Conservation (phyloP, 2,329 filamentous ascomycete genomes). For the Alternaria gansuensis region DNA sequence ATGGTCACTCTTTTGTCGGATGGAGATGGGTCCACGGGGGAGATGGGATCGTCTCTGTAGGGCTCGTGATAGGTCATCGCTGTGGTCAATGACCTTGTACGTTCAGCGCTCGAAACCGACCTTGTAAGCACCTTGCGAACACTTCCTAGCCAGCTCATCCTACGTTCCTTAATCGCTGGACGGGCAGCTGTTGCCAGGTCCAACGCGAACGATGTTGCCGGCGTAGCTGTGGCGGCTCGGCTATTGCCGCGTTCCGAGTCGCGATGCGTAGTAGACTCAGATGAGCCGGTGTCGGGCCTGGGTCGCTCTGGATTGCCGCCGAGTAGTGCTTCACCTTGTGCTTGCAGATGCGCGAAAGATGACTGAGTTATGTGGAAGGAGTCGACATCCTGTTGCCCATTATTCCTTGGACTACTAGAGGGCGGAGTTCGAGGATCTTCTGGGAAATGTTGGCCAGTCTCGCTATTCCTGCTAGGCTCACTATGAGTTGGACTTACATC, state of each 20-base stretch:
- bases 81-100: conserved; percentile 41
- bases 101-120: conserved; percentile 39
- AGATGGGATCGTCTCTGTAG: conserved; percentile 43
- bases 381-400: conserved; percentile 55
- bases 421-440: conserved; percentile 40
- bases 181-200: conserved; percentile 27
- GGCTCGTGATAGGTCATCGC: conserved; percentile 38
- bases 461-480: conserved; percentile 24
- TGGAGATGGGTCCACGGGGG: conserved; percentile 15
- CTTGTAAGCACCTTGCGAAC: conserved; percentile 49
- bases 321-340: conserved; percentile 63
- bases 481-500: conserved; percentile 46
- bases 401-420: conserved; percentile 49
- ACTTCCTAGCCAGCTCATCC: conserved; percentile 52
- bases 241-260: conserved; percentile 39
- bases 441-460: conserved; percentile 32
- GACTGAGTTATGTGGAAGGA: conserved; percentile 62
- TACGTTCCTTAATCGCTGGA: conserved; percentile 33
- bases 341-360: conserved; percentile 60
- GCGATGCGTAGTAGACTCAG: conserved; percentile 33
- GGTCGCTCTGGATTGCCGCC: conserved; percentile 52
- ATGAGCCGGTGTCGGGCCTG: conserved; percentile 46
- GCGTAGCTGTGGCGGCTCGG: conserved; percentile 37
- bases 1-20: conserved; percentile 31
- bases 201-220: conserved; percentile 38